Percentiles rank a stretch among this genome's conserved stretches.
These are phyloP conservation scores for Lasiosphaeria miniovina DNA, from an alignment of 495 filamentous ascomycete species.

Conservation along the genomic window DNA sequence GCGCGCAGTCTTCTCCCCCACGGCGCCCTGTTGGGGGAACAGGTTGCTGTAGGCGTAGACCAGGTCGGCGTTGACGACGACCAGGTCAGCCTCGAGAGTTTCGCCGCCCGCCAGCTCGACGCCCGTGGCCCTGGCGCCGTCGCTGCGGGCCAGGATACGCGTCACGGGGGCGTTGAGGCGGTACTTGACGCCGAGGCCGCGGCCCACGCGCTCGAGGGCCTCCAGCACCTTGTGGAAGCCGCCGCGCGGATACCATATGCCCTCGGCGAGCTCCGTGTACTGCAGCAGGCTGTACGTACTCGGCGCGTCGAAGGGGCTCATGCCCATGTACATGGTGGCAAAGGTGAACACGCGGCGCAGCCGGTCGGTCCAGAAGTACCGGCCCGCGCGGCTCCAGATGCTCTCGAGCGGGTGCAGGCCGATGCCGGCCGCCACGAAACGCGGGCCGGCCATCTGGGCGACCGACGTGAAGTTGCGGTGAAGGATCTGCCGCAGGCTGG, in stretches of 20 bases:
- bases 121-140: conserved; percentile 49
- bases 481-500: conserved; percentile 58
- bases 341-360: conserved; percentile 67
- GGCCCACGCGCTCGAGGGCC: conserved; percentile 53
- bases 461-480: conserved; percentile 58
- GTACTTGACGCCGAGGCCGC: conserved; percentile 55
- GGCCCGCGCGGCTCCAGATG: conserved; percentile 55
- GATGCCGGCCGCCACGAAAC: conserved; percentile 52
- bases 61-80: conserved; percentile 66
- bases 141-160: conserved; percentile 43
- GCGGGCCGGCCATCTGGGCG: conserved; percentile 48
- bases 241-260: conserved; percentile 70
- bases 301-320: conserved; percentile 70
- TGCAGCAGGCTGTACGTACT: conserved; percentile 69
- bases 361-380: conserved; percentile 65
- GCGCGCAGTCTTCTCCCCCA: conserved; percentile 8
- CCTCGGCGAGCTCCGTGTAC: conserved; percentile 69
- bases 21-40: conserved; percentile 34
- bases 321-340: conserved; percentile 75
- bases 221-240: conserved; percentile 62
- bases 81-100: conserved; percentile 53
- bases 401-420: conserved; percentile 62
- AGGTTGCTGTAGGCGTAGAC: conserved; percentile 69
- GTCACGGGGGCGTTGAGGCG: conserved; percentile 51
- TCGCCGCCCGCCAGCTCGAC: conserved; percentile 53